Evolutionary conservation across 768 basidiomycete species (phyloP).

Genomic region (Calocybe cyanea): DNA sequence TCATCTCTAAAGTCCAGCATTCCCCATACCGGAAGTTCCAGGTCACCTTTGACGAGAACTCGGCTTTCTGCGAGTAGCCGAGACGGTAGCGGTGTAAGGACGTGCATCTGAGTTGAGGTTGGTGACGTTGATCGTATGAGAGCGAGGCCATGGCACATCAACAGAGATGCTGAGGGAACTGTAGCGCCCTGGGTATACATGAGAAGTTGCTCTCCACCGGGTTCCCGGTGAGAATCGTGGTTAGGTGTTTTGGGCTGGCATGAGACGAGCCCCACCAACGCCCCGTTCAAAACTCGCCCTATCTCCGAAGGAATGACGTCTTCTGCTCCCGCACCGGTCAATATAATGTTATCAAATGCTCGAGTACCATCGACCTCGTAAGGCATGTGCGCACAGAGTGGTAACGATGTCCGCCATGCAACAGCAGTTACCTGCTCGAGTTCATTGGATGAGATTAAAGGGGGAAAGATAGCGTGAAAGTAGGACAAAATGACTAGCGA

Average conservation of each 20-base stretch:
- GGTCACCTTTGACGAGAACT: slow-evolving; percentile 78
- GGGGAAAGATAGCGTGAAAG: slow-evolving; percentile 53
- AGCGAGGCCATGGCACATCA: slow-evolving; percentile 72
- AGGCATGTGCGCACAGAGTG: slow-evolving; percentile 67
- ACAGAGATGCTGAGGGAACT: slow-evolving; percentile 54
- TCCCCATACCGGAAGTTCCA: slow-evolving; percentile 85
- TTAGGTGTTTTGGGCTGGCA: slow-evolving; percentile 42
- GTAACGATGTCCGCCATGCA: slow-evolving; percentile 63
- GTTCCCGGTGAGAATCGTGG: slow-evolving; percentile 8
- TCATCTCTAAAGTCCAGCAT: slow-evolving; percentile 69
- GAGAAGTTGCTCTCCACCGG: slow-evolving; percentile 19
- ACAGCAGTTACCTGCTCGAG: slow-evolving; percentile 34
- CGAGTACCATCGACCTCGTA: slow-evolving; percentile 61
- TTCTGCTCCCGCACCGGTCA: slow-evolving; percentile 73
- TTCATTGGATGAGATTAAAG: slow-evolving; percentile 10
- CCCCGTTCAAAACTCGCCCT: slow-evolving; percentile 69
- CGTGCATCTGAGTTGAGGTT: slow-evolving; percentile 46
- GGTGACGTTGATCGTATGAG: slow-evolving; percentile 58
- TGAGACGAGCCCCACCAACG: slow-evolving; percentile 71
- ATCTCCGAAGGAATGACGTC: slow-evolving; percentile 75
- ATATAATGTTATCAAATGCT: slow-evolving; percentile 60
- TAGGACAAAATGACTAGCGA: slow-evolving; percentile 71
- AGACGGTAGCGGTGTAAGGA: slow-evolving; percentile 76
- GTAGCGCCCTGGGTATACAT: slow-evolving; percentile 57
- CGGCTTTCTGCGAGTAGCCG: slow-evolving; percentile 36